These are phyloP conservation scores for Cladorrhinum sp. DNA, from an alignment of 2,329 filamentous ascomycete genomes.

Conservation along the genomic window DNA sequence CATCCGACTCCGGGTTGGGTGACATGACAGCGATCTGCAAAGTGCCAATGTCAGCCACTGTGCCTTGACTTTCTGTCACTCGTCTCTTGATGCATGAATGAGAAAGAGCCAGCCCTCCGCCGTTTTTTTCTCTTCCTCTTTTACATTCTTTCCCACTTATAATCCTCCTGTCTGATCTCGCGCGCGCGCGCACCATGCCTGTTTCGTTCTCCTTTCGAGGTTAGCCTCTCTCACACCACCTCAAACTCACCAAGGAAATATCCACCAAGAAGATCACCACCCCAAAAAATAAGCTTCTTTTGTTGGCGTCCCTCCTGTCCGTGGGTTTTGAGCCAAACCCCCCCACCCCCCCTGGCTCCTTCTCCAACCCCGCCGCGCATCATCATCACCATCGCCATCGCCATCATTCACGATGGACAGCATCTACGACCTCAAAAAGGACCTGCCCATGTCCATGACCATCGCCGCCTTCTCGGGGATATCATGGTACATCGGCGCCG, in stretches of 20 bases:
- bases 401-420: background rate
- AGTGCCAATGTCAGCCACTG: background rate
- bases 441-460: slow-evolving; percentile 30
- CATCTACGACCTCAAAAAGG: slow-evolving; percentile 10
- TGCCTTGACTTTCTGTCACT: background rate
- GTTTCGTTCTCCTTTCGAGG: background rate
- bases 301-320: background rate
- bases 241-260: background rate
- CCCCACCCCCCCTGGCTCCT: no score
- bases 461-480: slow-evolving; percentile 38
- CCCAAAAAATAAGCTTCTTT: slow-evolving; percentile 2
- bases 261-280: no score
- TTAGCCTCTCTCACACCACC: background rate
- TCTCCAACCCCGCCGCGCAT: background rate
- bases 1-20: background rate
- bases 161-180: no score
- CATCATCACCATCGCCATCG: background rate
- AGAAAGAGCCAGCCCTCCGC: background rate
- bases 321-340: background rate
- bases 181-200: background rate
- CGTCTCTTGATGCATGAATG: background rate
- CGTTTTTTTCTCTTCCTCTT: background rate
- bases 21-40: background rate
- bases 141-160: background rate
- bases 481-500: slow-evolving; percentile 34